These are phyloP conservation scores for Fusarium sp. DNA, from an alignment of 2,329 filamentous ascomycete species.

Conservation along the genomic window DNA sequence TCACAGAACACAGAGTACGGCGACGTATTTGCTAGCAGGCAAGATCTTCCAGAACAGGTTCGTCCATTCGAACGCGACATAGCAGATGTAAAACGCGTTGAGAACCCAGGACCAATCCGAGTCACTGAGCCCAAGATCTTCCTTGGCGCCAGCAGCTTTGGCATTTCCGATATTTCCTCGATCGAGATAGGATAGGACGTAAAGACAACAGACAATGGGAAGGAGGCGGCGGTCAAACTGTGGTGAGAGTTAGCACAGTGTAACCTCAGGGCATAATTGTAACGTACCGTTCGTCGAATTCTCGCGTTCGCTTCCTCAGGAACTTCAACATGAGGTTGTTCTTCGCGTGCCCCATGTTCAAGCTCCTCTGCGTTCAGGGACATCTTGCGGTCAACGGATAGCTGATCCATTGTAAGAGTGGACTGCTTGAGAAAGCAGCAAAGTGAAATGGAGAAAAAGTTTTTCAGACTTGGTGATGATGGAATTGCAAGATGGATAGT, in stretches of 20 bases:
- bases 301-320: conserved; percentile 5
- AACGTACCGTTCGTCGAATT: conserved; percentile 3
- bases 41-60: conserved; percentile 29
- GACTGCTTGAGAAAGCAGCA: background rate
- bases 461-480: background rate
- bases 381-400: conserved; percentile 8
- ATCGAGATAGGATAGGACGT: conserved; percentile 28
- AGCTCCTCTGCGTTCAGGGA: conserved; percentile 16
- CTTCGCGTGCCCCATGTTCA: conserved; percentile 8
- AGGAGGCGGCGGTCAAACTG: conserved; percentile 23
- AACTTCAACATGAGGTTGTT: background rate
- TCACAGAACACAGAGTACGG: conserved; percentile 17
- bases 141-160: conserved; percentile 21
- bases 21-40: conserved; percentile 21
- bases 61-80: conserved; percentile 25
- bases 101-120: conserved; percentile 26
- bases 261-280: background rate
- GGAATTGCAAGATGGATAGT: background rate
- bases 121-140: conserved; percentile 10
- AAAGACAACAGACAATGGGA: conserved; percentile 23
- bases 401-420: background rate
- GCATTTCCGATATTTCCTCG: conserved; percentile 27
- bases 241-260: background rate
- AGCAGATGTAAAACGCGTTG: conserved; percentile 27
- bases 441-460: background rate